Evolutionary conservation across 192 early-diverging fungal genomes (phyloP), one percentile per base, ranked within the genome.

Genomic region (Pilobolus umbonatus): DNA sequence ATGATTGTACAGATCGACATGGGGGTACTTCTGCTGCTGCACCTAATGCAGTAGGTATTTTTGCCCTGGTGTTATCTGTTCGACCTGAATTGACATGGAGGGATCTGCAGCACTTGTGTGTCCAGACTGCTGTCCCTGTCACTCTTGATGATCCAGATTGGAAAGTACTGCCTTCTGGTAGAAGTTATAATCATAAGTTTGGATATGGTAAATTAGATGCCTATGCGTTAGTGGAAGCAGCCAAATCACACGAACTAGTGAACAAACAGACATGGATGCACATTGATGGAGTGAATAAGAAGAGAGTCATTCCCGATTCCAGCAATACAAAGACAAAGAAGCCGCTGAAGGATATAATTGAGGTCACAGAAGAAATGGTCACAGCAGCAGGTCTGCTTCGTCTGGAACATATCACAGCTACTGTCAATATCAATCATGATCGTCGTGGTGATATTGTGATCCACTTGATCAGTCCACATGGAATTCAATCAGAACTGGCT

Each of bases 11-110:
- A 1, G 58, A 75, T 45, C 62, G 51, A 17, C 92, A 95, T 62
- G 86, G 89, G 42, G 94, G 94, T 10, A 97, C 94, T 9, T 94
- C 92, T 3, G 94, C 94, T 4, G 92, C 94, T 0, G 94, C 94
- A 0, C 94, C 94, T 4, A 67, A 95, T 58, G 93, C 85, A 9
- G 88, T 92, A 0, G 94, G 90, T 30, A 80, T 97, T 25, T 85
- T 84, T 76, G 92, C 93, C 1, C 83, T 96, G 28, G 91, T 85
- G 0, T 62, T 95, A 9, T 64, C 67, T 28, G 58, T 71, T 28
- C 83, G 93, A 2, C 92, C 94, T 10, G 93, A 94, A 24, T 69
- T 97, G 55, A 87, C 82, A 25, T 97, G 94, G 94, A 77, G 94
- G 25, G 93, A 95, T 55, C 68, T 92, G 19, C 94, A 97, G 72